Evolutionary conservation across 495 filamentous ascomycete genomes (phyloP), one percentile per base, ranked within the genome.

Genomic region (Pyrenopolyporus hunteri): DNA sequence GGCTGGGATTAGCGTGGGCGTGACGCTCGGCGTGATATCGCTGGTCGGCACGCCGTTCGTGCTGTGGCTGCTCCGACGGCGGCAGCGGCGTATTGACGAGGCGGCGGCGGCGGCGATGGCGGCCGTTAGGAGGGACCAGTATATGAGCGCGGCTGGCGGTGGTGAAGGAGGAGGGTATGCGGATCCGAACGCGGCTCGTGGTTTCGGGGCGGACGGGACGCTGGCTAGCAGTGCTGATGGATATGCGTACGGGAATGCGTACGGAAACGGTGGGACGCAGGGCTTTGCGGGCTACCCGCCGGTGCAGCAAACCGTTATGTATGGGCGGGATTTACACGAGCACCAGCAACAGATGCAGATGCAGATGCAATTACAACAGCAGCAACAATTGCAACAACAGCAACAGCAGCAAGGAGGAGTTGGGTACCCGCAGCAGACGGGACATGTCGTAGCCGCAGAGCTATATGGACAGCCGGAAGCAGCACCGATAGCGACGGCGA

Each of bases 11-110:
- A 57, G 62, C 3, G 52, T 69, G 0, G 66, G 65, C 17, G 66
- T 71, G 5, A 66, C 69, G 4, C 31, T 71, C 10, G 66, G 50
- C 17, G 32, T 57, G 4, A 62, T 71, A 8, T 48, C 67, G 14
- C 9, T 71, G 11, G 63, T 49, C 0, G 69, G 66, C 9, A 62
- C 49, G 13, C 9, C 49, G 4, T 51, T 53, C 31, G 36, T 53
- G 16, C 35, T 71, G 3, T 59, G 60, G 26, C 63, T 62, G 13
- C 19, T 71, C 1, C 42, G 67, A 0, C 20, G 59, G 8, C 26
- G 63, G 11, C 69, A 67, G 29, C 44, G 36, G n/a, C 40, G n/a
- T 2, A 31, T 55, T 6, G 56, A 57, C 17, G 59, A 47, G n/a
- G 56, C 37, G 0, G 37, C 47, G 0, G 58, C 61, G 1, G 36